These are phyloP conservation scores for Thielaviopsis musarum DNA, from an alignment of 2,329 filamentous ascomycete genomes.

Conservation along the genomic window DNA sequence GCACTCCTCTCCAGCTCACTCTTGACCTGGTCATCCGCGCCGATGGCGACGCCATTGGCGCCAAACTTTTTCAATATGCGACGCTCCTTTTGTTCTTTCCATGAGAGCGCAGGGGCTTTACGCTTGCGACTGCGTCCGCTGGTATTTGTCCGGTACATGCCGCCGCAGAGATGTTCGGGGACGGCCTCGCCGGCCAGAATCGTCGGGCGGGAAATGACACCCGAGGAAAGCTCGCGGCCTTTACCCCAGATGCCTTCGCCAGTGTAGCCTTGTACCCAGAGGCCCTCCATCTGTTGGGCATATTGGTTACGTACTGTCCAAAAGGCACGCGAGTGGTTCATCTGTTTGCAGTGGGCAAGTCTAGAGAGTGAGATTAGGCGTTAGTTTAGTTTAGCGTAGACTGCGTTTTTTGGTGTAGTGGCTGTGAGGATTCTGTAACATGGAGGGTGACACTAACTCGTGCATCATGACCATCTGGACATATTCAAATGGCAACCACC, in stretches of 20 bases:
- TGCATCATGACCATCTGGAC: conserved; percentile 96
- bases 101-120: conserved; percentile 34
- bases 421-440: neutral
- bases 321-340: conserved; percentile 74
- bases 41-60: conserved; percentile 47
- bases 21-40: conserved; percentile 50
- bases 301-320: conserved; percentile 66
- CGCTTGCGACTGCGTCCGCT: conserved; percentile 37
- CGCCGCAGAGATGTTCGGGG: conserved; percentile 63
- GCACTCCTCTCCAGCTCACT: conserved; percentile 37
- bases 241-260: conserved; percentile 75
- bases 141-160: conserved; percentile 49
- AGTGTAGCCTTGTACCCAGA: conserved; percentile 56
- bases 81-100: conserved; percentile 56
- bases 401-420: too few relatives aligned
- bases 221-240: conserved; percentile 45
- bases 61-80: conserved; percentile 65
- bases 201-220: conserved; percentile 38
- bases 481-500: conserved; percentile 67
- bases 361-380: conserved; percentile 15
- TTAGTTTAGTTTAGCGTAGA: too few relatives aligned
- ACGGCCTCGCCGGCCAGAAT: conserved; percentile 37
- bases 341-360: conserved; percentile 73
- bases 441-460: conserved; percentile 28
- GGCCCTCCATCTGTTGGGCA: conserved; percentile 48